Conservation (phyloP, 148 eudicot species). For the Camellia japonica region DNA sequence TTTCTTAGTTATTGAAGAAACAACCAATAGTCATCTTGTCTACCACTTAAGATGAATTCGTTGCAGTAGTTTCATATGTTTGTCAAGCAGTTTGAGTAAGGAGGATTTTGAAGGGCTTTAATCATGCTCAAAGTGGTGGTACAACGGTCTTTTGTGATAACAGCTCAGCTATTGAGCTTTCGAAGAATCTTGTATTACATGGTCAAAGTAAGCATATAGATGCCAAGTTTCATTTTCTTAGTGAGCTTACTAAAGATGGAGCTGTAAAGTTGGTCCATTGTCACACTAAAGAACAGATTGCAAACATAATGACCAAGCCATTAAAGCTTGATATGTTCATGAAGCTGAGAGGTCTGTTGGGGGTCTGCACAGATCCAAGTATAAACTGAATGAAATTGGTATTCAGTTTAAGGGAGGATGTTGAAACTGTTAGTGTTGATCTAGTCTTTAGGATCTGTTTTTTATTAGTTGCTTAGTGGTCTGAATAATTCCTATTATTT, state of each 20-base stretch:
- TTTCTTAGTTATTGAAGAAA: not conserved
- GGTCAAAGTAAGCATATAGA: not conserved
- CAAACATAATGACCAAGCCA: not conserved
- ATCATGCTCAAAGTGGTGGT: no score
- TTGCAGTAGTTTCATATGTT: no score
- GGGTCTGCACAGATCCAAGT: not conserved
- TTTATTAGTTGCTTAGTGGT: no score
- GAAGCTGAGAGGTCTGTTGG: slow-evolving; percentile 2
- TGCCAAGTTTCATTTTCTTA: no score
- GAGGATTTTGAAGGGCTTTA: no score
- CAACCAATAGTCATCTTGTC: no score
- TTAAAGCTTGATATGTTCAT: not conserved
- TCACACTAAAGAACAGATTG: not conserved
- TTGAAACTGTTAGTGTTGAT: no score
- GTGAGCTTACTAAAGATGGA: slow-evolving; percentile 10
- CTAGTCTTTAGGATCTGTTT: no score
- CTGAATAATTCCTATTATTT: no score
- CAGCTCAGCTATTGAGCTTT: slow-evolving; percentile 3
- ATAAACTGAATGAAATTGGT: slow-evolving; percentile 1
- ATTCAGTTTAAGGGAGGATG: not conserved
- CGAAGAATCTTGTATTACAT: not conserved
- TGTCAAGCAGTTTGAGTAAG: no score
- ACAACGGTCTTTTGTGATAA: not conserved
- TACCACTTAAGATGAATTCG: no score
- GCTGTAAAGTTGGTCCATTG: not conserved